Percentiles rank a stretch among this genome's conserved stretches.
Conservation (phyloP, 1,284 basidiomycete species). For the Trametes polyzona region DNA sequence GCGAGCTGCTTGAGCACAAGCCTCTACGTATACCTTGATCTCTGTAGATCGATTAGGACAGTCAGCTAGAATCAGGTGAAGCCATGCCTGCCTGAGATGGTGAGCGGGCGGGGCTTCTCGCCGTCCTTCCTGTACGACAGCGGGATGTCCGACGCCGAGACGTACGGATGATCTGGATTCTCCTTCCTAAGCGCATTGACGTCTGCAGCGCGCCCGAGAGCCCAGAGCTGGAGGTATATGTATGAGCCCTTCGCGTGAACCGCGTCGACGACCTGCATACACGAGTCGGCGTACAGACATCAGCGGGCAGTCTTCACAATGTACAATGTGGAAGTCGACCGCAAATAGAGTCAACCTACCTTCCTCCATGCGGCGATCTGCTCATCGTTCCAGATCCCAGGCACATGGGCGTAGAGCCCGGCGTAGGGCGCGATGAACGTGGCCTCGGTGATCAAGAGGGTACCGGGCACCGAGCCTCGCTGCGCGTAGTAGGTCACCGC, state of each 20-base stretch:
- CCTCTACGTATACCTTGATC: constrained; percentile 45
- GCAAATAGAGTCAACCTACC: constrained; percentile 29
- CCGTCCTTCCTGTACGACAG: constrained; percentile 33
- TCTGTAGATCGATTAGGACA: constrained; percentile 28
- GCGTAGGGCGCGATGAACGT: constrained; percentile 47
- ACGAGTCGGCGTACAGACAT: background rate
- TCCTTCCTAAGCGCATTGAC: constrained; percentile 30
- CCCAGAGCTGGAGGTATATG: constrained; percentile 55
- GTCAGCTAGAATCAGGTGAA: background rate
- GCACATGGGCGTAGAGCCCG: constrained; percentile 40
- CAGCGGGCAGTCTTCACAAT: constrained; percentile 4
- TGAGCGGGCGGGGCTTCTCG: constrained; percentile 39
- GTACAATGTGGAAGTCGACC: background rate
- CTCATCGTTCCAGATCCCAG: constrained; percentile 48
- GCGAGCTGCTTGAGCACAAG: constrained; percentile 43
- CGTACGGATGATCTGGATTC: constrained; percentile 34
- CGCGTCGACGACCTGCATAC: constrained; percentile 10
- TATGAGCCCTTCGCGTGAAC: constrained; percentile 40
- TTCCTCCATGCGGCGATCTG: constrained; percentile 54
- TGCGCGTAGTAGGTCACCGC: constrained; percentile 53
- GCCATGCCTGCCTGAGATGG: constrained; percentile 28
- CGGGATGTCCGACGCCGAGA: constrained; percentile 46
- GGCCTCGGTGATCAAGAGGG: constrained; percentile 53
- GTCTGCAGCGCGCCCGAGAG: constrained; percentile 46
- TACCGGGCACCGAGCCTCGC: constrained; percentile 46